Base-by-base conservation (phyloP, 2,329 filamentous ascomycete species). In the Neonectria faginata region DNA sequence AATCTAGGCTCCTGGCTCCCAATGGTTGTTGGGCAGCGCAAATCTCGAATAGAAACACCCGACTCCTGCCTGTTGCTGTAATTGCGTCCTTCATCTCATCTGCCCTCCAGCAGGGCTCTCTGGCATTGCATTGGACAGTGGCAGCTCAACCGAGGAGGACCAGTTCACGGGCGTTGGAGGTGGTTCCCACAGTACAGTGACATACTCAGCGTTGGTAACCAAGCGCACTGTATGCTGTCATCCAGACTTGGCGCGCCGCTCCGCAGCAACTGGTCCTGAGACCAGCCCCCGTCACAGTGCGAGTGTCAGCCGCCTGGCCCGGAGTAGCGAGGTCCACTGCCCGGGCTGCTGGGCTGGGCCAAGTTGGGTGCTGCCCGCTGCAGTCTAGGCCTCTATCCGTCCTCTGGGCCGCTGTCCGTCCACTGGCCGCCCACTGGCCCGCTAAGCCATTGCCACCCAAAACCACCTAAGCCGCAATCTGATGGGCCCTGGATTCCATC, bases 401-500 rank as follows among this genome's bases (percentile, higher is more conserved):
- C 52, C 57, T 50, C 62, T 57, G 62, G 51, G 36, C 14, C 36
- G 36, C 36, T 39, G 36, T 39, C 36, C 36, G 36, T 39, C 36
- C 36, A 39, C 36, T 39, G 14, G 7, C 33, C 12, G 14, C 6
- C 33, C 33, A 36, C 33, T 36, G 33, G 5, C 36, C 33, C 33
- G 25, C 50, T 42, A 36, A 31, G 27, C 56, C 50, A 56, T 57
- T 59, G 61, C 48, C 62, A 67, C 61, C 61, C 61, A 63, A 59
- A 60, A 60, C 62, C 58, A 60, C 59, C 65, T 54, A 67, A 67
- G 65, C 67, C 67, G 67, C 64, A 68, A 67, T 65, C 68, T 68
- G 66, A 66, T 61, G 67, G 64, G 69, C 69, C 67, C 64, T 70
- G 69, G 60, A 72, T 71, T 67, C 68, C 70, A 72, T 68, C 57